Evolutionary conservation across 306 rosid genomes (phyloP).

Genomic region (Lathyrus aphaca): DNA sequence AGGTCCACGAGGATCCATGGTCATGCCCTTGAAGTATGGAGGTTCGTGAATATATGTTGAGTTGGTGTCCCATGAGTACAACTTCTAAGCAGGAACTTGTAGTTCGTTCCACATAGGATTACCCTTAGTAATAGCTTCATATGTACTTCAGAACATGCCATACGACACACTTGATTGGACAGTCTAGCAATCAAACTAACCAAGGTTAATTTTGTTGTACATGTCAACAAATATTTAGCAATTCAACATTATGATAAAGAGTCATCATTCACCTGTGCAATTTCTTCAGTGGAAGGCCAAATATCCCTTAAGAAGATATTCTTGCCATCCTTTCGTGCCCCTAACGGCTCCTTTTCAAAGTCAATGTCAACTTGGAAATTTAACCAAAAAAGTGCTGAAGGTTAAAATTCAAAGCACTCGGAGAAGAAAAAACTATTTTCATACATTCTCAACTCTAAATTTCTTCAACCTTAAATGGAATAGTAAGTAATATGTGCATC

Average conservation of each 20-base stretch:
- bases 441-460: constrained; percentile 49
- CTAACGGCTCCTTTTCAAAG: constrained; percentile 87
- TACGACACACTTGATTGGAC: constrained; percentile 97
- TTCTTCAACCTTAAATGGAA: constrained; percentile 33
- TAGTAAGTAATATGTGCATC: background rate
- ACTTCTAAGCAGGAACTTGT: too few relatives aligned
- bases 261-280: constrained; percentile 63
- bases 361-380: constrained; percentile 81
- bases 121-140: constrained; percentile 76
- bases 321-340: constrained; percentile 88
- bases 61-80: too few relatives aligned
- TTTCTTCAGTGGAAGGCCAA: constrained; percentile 90
- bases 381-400: constrained; percentile 22
- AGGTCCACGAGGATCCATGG: too few relatives aligned
- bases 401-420: constrained; percentile 3
- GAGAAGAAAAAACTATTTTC: background rate
- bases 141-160: constrained; percentile 87
- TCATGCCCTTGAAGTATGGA: too few relatives aligned
- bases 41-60: too few relatives aligned
- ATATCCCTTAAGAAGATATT: constrained; percentile 71
- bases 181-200: constrained; percentile 54
- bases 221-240: constrained; percentile 11
- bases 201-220: constrained; percentile 37
- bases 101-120: too few relatives aligned
- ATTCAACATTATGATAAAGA: constrained; percentile 19